Evolutionary conservation across 208 protist genomes (phyloP).

Genomic region (Trypanosoma lewisi): DNA sequence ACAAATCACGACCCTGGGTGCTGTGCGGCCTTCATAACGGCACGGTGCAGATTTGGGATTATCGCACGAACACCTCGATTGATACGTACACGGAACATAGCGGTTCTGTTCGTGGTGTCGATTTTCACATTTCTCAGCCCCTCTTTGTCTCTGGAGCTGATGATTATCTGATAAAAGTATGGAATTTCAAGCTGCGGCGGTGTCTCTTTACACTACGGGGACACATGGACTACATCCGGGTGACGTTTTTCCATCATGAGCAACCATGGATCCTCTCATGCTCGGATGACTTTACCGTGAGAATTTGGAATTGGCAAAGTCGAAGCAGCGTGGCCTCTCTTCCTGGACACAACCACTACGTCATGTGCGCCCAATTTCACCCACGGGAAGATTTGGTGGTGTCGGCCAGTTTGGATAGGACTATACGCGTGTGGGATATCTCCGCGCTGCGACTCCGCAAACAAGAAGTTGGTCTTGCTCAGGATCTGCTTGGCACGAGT

Average conservation of each 20-base stretch:
- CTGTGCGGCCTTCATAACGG: constrained; percentile 98
- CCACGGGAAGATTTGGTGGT: constrained; percentile 94
- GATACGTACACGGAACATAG: constrained; percentile 97
- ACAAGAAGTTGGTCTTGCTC: constrained; percentile 61
- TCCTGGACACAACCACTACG: constrained; percentile 98
- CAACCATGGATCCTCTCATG: constrained; percentile 98
- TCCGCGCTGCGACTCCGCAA: constrained; percentile 77
- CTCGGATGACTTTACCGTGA: constrained; percentile 99
- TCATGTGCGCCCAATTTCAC: constrained; percentile 99
- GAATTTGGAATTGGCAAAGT: constrained; percentile 99
- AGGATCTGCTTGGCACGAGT: constrained; percentile 94
- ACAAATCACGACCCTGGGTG: constrained; percentile 98
- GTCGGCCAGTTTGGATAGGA: constrained; percentile 98
- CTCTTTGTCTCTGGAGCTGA: constrained; percentile 99
- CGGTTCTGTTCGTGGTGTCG: constrained; percentile 94
- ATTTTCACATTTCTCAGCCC: constrained; percentile 98
- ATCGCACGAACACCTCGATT: constrained; percentile 96
- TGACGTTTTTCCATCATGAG: constrained; percentile 96
- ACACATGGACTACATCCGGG: constrained; percentile 99
- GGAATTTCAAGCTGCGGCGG: constrained; percentile 98
- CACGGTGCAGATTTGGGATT: constrained; percentile 99
- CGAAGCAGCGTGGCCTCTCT: constrained; percentile 93
- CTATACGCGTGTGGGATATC: constrained; percentile 99
- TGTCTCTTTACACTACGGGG: constrained; percentile 98
- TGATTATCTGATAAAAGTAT: constrained; percentile 99